Evolutionary conservation across 768 basidiomycete genomes (phyloP), one percentile per base, ranked within the genome.

Genomic region (Termitomyces sp.): DNA sequence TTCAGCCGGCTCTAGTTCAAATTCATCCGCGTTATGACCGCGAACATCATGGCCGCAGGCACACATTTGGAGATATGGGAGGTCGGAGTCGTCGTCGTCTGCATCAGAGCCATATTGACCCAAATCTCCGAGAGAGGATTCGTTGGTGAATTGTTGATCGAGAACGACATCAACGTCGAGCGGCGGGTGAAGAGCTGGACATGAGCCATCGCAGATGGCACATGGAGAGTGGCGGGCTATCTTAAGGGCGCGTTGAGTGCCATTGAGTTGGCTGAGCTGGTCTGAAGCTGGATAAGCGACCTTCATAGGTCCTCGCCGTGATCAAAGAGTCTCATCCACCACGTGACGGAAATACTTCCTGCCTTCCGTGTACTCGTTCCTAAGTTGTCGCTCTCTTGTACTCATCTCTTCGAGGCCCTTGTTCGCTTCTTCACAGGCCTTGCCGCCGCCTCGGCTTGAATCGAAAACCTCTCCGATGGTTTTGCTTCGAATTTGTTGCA

Each of bases 171-270:
- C 75, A 26, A 83, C 72, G 55, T 75, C 76, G 14, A 73, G 70
- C 30, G 83, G 78, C 30, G 93, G 92, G 52, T 78, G 84, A 26
- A 95, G 77, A 19, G 88, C 86, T n/a, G 68, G 53, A 65, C 94
- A 95, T n/a, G 75, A 30, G n/a, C 56, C 66, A 14, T 71, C 66
- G 64, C 94, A 96, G 41, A 68, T 64, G 2, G 80, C 71, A 66
- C 94, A 96, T 0, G 78, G 74, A 3, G 88, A 82, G 71, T 93
- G 92, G 15, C 94, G 82, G 5, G 94, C 89, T 55, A 94, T 87
- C 74, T 92, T 94, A 62, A 91, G 77, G 14, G 84, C 72, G 1
- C 85, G 69, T 10, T 80, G 77, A 37, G 75, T 68, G 51, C 80
- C 67, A 19, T 75, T 76, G 50, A 87, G 78, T 15, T 72, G 70